phyloP scores from a whole-genome alignment of 306 rosid species.

The Acacia acuminata region DNA sequence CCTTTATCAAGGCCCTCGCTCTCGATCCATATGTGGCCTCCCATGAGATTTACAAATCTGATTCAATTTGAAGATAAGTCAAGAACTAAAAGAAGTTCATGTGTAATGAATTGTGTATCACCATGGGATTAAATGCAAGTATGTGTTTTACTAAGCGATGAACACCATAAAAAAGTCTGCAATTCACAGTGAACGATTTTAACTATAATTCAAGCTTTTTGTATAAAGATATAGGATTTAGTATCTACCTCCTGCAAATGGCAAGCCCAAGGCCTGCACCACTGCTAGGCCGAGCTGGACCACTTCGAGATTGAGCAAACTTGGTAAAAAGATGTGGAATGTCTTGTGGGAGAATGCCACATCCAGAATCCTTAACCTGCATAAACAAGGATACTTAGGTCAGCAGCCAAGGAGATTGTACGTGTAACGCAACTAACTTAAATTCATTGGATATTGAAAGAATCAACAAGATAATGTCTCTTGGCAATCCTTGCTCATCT shows the following conservation, averaged over 20 bases:
- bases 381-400: conserved; percentile 1
- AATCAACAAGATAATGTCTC: background rate
- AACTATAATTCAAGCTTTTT: background rate
- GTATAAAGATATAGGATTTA: background rate
- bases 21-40: conserved; percentile 90
- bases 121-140: background rate
- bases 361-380: conserved; percentile 72
- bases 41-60: conserved; percentile 96
- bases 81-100: background rate
- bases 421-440: background rate
- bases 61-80: conserved; percentile 36
- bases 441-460: background rate
- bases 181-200: background rate
- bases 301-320: conserved; percentile 46
- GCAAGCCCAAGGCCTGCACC: conserved; percentile 74
- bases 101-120: background rate
- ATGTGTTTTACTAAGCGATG: background rate
- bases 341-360: conserved; percentile 60
- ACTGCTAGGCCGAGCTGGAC: conserved; percentile 37
- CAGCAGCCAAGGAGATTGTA: background rate
- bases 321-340: conserved; percentile 57
- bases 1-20: conserved; percentile 88
- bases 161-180: conserved; percentile 6
- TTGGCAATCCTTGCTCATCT: background rate
- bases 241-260: conserved; percentile 61